Evolutionary conservation across 2,329 filamentous ascomycete species (phyloP).

Genomic region (Ceratocystis alfenasii): DNA sequence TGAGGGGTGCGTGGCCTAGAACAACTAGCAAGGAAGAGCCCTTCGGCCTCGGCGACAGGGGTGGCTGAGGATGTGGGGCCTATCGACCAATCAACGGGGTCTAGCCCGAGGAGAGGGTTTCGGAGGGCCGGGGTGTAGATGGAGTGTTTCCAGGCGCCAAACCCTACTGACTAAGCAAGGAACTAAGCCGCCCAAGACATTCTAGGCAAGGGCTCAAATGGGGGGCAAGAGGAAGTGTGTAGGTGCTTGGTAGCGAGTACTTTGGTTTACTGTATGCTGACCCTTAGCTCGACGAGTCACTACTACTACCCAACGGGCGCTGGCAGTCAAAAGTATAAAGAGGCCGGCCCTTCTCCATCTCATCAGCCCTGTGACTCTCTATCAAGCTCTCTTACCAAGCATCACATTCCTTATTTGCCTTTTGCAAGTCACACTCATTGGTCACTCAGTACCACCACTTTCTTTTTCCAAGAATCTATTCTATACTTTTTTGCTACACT

Average conservation of each 20-base stretch:
- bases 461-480: slow-evolving; percentile 9
- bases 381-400: background rate
- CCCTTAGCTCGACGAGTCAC: background rate
- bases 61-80: background rate
- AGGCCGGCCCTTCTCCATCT: background rate
- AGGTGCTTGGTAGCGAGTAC: too few relatives aligned
- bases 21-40: background rate
- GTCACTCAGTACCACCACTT: slow-evolving; percentile 11
- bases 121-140: slow-evolving; percentile 7
- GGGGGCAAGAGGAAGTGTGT: background rate
- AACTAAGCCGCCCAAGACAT: background rate
- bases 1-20: background rate
- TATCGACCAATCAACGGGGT: background rate
- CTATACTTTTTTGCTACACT: background rate
- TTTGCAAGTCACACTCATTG: slow-evolving; percentile 8
- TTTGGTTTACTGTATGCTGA: background rate
- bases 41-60: background rate
- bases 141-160: background rate
- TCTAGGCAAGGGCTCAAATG: background rate
- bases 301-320: background rate
- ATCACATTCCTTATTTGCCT: slow-evolving; percentile 21
- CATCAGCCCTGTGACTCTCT: background rate
- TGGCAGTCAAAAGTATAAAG: background rate
- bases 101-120: background rate
- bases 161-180: background rate